Conservation (phyloP, 257 asterid genomes). For the Penstemon davidsonii region DNA sequence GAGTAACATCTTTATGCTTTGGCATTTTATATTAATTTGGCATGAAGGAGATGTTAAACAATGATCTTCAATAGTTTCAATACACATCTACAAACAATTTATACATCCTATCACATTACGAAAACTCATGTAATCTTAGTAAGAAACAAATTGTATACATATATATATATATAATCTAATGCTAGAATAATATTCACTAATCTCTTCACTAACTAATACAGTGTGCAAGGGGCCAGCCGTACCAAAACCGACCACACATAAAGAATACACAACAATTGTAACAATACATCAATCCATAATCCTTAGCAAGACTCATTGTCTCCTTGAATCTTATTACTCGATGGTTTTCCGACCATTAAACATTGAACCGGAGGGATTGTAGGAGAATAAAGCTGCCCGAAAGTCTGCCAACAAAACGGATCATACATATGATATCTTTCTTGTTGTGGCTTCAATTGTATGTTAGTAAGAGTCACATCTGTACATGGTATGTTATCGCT, state of each 20-base stretch:
- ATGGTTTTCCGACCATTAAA: constrained; percentile 64
- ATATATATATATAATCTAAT: constrained; percentile 37
- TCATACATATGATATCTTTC: constrained; percentile 76
- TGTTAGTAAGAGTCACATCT: constrained; percentile 61
- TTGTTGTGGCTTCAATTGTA: constrained; percentile 60
- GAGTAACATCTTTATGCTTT: no score
- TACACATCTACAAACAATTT: neutral
- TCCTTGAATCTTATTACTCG: constrained; percentile 56
- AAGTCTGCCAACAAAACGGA: constrained; percentile 88
- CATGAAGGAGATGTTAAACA: no score
- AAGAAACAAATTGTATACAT: constrained; percentile 11
- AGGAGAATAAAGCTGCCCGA: constrained; percentile 74
- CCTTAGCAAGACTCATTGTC: constrained; percentile 67
- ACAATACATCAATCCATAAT: constrained; percentile 23
- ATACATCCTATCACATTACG: constrained; percentile 21
- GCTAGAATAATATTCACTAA: constrained; percentile 36
- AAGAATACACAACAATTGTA: constrained; percentile 44
- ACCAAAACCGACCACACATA: constrained; percentile 69
- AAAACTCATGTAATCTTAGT: constrained; percentile 26
- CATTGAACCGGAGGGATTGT: constrained; percentile 77
- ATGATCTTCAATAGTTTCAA: neutral
- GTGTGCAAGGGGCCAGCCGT: constrained; percentile 61
- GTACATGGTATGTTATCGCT: constrained; percentile 78
- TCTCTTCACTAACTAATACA: constrained; percentile 37
- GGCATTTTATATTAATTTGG: no score